Base-by-base conservation (phyloP, 768 basidiomycete genomes). In the Tulasnella sp. region DNA sequence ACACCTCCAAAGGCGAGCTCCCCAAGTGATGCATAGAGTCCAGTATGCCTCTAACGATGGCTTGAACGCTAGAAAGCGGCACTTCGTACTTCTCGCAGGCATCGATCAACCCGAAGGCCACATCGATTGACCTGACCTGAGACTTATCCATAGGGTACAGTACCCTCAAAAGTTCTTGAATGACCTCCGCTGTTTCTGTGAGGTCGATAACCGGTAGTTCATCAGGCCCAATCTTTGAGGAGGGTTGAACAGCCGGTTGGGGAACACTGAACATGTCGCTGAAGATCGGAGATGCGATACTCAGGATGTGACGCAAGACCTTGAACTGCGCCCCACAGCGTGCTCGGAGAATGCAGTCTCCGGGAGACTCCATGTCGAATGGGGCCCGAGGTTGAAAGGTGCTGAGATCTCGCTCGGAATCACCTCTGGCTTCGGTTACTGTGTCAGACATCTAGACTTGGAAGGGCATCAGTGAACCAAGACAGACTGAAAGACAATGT, bases 21-120 rank as follows among this genome's bases (percentile, higher is more conserved):
- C 27, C 21, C 2, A 53, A 21, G 4, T 25, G 36, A 4, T 37
- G 19, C 1, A 25, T 39, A 2, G 51, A 35, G 11, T 25, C 17
- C 6, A 53, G 51, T 2, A 46, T 21, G 19, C 41, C 36, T 11
- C 41, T 34, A n/a, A 53, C 21, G 21, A 53, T 39, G 32, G 51
- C 19, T 4, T 17, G 21, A 7, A 53, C 36, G 12, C 51, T 53
- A 8, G 32, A 17, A 6, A 25, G 19, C 36, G 37, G 37, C 19
- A 53, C 41, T 21, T 35, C 32, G 19, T 53, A 53, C 36, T 53
- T 53, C 21, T 53, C 51, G 51, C 37, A 53, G 12, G 51, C 51
- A 39, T 53, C 25, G 36, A 53, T 37, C 9, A 53, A 25, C 36
- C 41, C 36, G 34, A 53, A 27, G 36, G 51, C 51, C 19, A 53